Evolutionary conservation across 768 basidiomycete species (phyloP), one percentile per base, ranked within the genome.

Genomic region (Macrolepiota dolichaula): DNA sequence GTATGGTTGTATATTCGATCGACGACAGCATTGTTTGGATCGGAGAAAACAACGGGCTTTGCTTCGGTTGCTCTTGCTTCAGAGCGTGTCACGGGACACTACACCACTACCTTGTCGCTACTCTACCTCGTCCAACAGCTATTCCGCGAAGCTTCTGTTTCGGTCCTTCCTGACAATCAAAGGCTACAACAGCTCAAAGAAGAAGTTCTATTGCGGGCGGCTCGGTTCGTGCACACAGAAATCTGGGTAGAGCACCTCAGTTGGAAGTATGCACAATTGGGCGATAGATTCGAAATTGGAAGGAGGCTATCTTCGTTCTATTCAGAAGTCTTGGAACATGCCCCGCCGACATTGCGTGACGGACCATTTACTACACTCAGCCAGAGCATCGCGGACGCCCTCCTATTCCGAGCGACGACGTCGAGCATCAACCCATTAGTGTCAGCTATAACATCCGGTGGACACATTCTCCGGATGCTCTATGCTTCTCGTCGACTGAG

Each of bases 1-100:
- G 91, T 96, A 24, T 96, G 94, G 94, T 77, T 94, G 10, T 95
- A 91, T 67, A 83, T 96, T 19, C 87, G 93, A 12, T 89, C 90
- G 4, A 89, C 93, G 0, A 77, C 83, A 0, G 81, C 86, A 22
- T 80, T 97, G 27, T 93, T 96, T 66, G 88, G 90, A 17, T 78
- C 85, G 4, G 85, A 84, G 25, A 78, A 78, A 47, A 70, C 74
- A 5, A 73, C 79, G 32, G 86, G 84, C 10, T 84, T 85, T 62
- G 84, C 85, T 4, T 85, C 87, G 3, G 77, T 82, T 46, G 84
- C 87, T n/a, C 75, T 96, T 62, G 81, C 88, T 0, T 74, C 83
- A 3, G 89, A 94, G 71, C 80, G 91, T 22, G 76, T 85, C 35
- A 81, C 86, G 3, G 91, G 91, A 12, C 80, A 84, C 63, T 92